These are phyloP conservation scores for Thelephora aurantiotincta DNA, from an alignment of 768 basidiomycete genomes.

Conservation along the genomic window DNA sequence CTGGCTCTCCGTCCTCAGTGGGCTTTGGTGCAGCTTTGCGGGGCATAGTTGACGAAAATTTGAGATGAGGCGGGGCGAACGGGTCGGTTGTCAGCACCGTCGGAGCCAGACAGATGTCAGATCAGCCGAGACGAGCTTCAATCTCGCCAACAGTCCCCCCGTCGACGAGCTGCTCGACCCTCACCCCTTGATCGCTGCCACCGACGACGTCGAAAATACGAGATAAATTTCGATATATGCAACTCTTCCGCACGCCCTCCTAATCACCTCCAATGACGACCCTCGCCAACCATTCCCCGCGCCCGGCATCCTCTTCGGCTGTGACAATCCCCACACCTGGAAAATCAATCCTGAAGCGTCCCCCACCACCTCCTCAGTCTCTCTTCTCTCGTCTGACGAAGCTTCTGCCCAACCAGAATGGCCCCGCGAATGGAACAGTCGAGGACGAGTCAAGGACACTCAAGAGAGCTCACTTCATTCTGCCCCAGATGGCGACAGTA, in stretches of 20 bases:
- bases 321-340: slow-evolving; percentile 70
- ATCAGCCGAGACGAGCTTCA: too few species aligned
- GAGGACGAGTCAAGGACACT: slow-evolving; percentile 46
- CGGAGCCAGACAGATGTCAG: too few species aligned
- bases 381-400: slow-evolving; percentile 64
- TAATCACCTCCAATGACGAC: slow-evolving; percentile 9
- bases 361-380: slow-evolving; percentile 51
- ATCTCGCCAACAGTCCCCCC: too few species aligned
- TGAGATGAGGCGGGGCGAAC: neutral
- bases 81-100: neutral
- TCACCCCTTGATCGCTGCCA: too few species aligned
- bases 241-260: neutral
- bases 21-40: neutral
- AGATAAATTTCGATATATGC: too few species aligned
- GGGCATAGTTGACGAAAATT: neutral
- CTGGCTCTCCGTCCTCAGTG: neutral
- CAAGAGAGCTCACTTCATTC: slow-evolving; percentile 83
- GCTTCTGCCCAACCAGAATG: slow-evolving; percentile 47
- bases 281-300: slow-evolving; percentile 27
- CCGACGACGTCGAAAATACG: too few species aligned
- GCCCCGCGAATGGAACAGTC: slow-evolving; percentile 9
- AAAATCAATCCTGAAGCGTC: slow-evolving; percentile 70
- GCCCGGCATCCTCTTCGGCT: slow-evolving; percentile 64
- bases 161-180: too few species aligned
- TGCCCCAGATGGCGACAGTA: slow-evolving; percentile 73